Conservation (phyloP, 441 rosid genomes). For the Erysimum pusillum region DNA sequence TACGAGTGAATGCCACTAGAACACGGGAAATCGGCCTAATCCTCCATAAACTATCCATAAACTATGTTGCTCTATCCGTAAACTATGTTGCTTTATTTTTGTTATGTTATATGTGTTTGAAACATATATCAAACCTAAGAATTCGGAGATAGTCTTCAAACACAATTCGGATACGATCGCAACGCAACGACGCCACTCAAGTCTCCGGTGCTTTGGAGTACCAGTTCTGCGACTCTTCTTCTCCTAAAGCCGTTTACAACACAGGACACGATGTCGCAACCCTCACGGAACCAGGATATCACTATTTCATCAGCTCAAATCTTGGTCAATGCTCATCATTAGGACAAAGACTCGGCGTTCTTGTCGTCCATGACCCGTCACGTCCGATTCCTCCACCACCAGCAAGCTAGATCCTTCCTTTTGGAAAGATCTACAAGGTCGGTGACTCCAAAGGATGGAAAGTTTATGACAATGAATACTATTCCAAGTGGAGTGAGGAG, state of each 20-base stretch:
- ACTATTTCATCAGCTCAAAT: constrained; percentile 18
- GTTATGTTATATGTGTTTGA: too few species aligned
- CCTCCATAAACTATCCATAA: too few species aligned
- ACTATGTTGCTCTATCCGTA: too few species aligned
- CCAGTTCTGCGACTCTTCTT: background rate
- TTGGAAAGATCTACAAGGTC: background rate
- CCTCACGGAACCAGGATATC: background rate
- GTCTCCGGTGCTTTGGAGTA: background rate
- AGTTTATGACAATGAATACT: too few species aligned
- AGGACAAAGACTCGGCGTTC: constrained; percentile 9
- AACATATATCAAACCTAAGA: too few species aligned
- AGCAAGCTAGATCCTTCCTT: background rate
- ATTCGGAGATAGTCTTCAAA: too few species aligned
- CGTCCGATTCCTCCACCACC: too few species aligned
- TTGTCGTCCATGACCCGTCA: background rate
- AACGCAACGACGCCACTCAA: constrained; percentile 8
- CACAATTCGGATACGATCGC: too few species aligned
- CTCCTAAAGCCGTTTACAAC: constrained; percentile 10
- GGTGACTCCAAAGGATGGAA: background rate
- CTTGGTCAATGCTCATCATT: background rate
- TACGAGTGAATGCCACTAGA: too few species aligned
- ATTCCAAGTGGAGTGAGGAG: too few species aligned
- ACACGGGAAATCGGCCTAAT: too few species aligned
- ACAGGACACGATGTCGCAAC: background rate
- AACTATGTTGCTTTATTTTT: too few species aligned